Evolutionary conservation across 306 rosid genomes (phyloP), one percentile per base, ranked within the genome.

Genomic region (Rubus parviflorus): DNA sequence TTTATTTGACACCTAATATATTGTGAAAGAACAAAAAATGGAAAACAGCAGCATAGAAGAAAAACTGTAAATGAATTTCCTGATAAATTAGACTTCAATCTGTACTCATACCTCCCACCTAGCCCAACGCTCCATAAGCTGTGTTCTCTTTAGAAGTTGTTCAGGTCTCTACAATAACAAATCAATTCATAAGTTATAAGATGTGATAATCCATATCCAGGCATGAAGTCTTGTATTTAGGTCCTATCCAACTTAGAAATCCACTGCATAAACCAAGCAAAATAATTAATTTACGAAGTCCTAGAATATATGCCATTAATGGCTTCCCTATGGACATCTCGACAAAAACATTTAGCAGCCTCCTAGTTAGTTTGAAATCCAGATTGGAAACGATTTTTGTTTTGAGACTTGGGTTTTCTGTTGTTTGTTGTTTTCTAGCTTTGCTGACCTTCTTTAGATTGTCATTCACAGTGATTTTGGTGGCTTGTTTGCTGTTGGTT

Each of bases 41-140:
- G 13, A 38, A 3, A 54, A 23, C 4, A 10, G 7, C 3, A 10
- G 46, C 22, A 41, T 6, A 23, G 38, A 45, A 41, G 19, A 75
- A 75, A 64, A 51, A 62, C 13, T 16, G 45, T 13, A 25, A n/a
- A 7, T 48, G 16, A 37, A 58, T 52, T 45, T 35, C 40, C 45
- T 45, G 8, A 69, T 7, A 40, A 65, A 68, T 42, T 12, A 82
- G 45, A 76, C 14, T 70, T 69, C 43, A 68, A 78, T 72, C 37
- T 57, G 72, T 75, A 37, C 67, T 60, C 87, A 74, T 88, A 95
- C 97, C 99, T 95, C 99, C 99, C 99, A 89, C 87, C 97, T 90
- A n/a, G 94, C 97, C 99, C 99, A 95, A 61, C 97, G 90, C 84
- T 95, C 99, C 97, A 87, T 95, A 74, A 95, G 97, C 76, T 95